phyloP scores from a whole-genome alignment of 2,329 filamentous ascomycete species.

The Chaetomium olivaceum region DNA sequence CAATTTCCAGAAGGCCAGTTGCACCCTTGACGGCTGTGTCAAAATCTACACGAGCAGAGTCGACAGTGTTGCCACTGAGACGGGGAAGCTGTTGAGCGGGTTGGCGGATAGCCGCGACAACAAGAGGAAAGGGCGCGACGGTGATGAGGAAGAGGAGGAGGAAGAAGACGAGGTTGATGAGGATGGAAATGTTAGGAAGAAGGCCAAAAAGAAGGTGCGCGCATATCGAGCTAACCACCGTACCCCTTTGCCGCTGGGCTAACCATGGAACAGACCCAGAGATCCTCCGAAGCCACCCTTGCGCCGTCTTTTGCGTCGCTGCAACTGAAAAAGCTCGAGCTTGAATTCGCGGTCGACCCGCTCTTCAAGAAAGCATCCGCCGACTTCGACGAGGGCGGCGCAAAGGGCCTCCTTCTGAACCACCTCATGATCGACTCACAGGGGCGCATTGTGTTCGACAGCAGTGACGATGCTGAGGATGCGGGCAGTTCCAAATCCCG shows the following conservation, averaged over 20 bases:
- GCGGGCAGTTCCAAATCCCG: conserved; percentile 46
- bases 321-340: conserved; percentile 94
- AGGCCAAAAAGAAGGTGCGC: conserved; percentile 71
- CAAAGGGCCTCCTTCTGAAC: conserved; percentile 91
- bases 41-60: conserved; percentile 99
- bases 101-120: conserved; percentile 83
- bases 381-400: conserved; percentile 96
- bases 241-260: background rate
- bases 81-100: conserved; percentile 89
- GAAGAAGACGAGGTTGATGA: conserved; percentile 59
- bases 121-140: conserved; percentile 67
- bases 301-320: conserved; percentile 84
- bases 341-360: conserved; percentile 94
- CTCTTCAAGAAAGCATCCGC: conserved; percentile 99
- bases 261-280: conserved; percentile 41
- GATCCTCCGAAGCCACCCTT: conserved; percentile 89
- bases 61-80: conserved; percentile 97
- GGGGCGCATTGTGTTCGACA: conserved; percentile 96
- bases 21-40: conserved; percentile 94
- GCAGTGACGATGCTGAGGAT: conserved; percentile 79
- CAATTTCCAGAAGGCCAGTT: conserved; percentile 98
- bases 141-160: conserved; percentile 64
- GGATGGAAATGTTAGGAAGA: conserved; percentile 55
- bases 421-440: conserved; percentile 93
- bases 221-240: background rate